Evolutionary conservation across 192 early-diverging fungal species (phyloP), one percentile per base, ranked within the genome.

Genomic region (Pilaira anomala): DNA sequence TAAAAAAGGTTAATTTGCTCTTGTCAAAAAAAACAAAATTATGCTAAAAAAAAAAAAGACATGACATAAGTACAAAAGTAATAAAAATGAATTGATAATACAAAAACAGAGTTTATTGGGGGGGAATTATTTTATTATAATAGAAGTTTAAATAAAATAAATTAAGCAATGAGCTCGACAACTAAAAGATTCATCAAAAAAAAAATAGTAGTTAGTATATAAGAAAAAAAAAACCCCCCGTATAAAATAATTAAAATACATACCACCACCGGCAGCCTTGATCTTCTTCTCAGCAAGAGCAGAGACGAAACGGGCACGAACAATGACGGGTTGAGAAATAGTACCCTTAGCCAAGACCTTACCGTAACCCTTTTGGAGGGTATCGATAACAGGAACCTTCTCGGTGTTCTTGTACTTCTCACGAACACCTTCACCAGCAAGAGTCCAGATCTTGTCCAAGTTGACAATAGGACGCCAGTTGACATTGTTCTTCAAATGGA

Each of bases 231-330:
- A n/a, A n/a, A n/a, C n/a, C n/a, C n/a, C n/a, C n/a, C n/a, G n/a
- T 39, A 29, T 11, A 30, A 44, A 11, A n/a, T 33, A 46, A 12
- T 14, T 7, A 44, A 42, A 50, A 63, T 11, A 63, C 64, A 57
- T 72, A 72, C 70, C 87, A 80, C 97, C 97, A 83, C 97, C 97
- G 72, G 84, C 94, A 73, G 83, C 89, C 83, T 96, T 92, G 86
- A 98, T 97, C 93, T 98, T 98, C 83, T 96, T 85, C 87, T 98
- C 97, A 49, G 97, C 97, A 71, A 81, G 77, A 76, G 86, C 83
- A 76, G 89, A 92, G 73, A 98, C 92, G 66, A 84, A 93, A 60
- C 94, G 85, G 66, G 97, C 84, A 82, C 94, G 95, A 78, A 98
- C 89, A 74, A 98, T 97, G 81, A 96, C 87, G 71, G 97, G 94